These are phyloP conservation scores for Monascus ruber DNA, from an alignment of 2,329 filamentous ascomycete species.

Conservation along the genomic window DNA sequence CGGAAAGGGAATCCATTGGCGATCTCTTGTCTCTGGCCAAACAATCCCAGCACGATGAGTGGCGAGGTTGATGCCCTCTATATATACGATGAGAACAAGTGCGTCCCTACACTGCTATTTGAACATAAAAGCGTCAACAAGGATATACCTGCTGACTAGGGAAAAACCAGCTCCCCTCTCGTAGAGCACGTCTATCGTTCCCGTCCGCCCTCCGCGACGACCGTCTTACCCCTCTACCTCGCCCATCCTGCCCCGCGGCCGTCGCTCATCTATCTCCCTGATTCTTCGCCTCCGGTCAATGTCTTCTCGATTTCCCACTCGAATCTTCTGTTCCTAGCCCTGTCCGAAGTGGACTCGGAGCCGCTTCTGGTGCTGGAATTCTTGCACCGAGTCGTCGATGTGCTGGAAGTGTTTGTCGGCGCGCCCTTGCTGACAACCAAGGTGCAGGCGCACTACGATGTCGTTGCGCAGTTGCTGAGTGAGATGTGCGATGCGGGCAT, in stretches of 20 bases:
- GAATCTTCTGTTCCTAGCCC: conserved; percentile 74
- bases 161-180: conserved; percentile 55
- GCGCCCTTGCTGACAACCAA: conserved; percentile 74
- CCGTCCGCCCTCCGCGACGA: conserved; percentile 62
- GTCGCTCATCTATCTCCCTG: conserved; percentile 73
- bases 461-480: conserved; percentile 80
- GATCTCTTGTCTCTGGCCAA: neutral
- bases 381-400: conserved; percentile 83
- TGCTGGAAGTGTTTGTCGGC: conserved; percentile 86
- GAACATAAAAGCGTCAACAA: conserved; percentile 7
- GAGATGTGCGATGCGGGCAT: conserved; percentile 94
- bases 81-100: conserved; percentile 95
- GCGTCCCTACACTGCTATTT: conserved; percentile 20
- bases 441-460: conserved; percentile 83
- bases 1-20: no score
- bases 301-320: conserved; percentile 83
- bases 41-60: conserved; percentile 49
- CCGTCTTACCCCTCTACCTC: conserved; percentile 77
- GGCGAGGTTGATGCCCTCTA: conserved; percentile 89
- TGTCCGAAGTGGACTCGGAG: conserved; percentile 75
- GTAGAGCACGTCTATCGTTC: conserved; percentile 82
- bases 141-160: conserved; percentile 3
- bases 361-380: conserved; percentile 88
- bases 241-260: conserved; percentile 70
- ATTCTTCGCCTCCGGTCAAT: conserved; percentile 72